Evolutionary conservation across 208 protist species (phyloP).

Genomic region (Blechomonas ayalai): DNA sequence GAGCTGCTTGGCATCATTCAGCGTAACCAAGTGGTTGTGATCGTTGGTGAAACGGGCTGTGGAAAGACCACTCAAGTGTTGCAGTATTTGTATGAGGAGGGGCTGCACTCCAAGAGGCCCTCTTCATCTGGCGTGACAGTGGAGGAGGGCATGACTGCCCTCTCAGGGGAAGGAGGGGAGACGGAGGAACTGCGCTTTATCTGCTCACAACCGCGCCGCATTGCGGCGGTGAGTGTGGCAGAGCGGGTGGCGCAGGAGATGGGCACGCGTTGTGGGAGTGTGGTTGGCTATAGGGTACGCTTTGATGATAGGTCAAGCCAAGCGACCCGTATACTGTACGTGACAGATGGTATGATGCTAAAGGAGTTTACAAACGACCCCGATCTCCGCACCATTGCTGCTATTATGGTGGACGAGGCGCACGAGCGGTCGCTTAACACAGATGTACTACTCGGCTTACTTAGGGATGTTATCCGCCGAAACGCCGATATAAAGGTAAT

Average conservation of each 20-base stretch:
- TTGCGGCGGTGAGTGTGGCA: slow-evolving; percentile 99
- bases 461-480: slow-evolving; percentile 71
- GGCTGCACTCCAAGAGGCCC: slow-evolving; percentile 21
- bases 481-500: slow-evolving; percentile 94
- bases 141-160: not conserved
- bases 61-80: slow-evolving; percentile 92
- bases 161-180: slow-evolving; percentile 14
- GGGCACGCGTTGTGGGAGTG: slow-evolving; percentile 65
- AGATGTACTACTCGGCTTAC: slow-evolving; percentile 88
- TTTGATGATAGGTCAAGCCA: slow-evolving; percentile 95
- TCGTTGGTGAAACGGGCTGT: slow-evolving; percentile 92
- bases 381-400: slow-evolving; percentile 88
- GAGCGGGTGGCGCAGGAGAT: slow-evolving; percentile 96
- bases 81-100: slow-evolving; percentile 86
- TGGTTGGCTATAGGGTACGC: slow-evolving; percentile 96
- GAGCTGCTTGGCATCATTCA: slow-evolving; percentile 84
- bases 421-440: slow-evolving; percentile 95
- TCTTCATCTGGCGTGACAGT: not conserved
- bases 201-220: slow-evolving; percentile 98
- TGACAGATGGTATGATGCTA: slow-evolving; percentile 99
- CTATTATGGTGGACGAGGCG: slow-evolving; percentile 99
- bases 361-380: slow-evolving; percentile 95
- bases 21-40: slow-evolving; percentile 74
- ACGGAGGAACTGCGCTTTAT: slow-evolving; percentile 50
- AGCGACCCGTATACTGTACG: slow-evolving; percentile 92